Percentiles rank a stretch among this genome's conserved stretches.
These are phyloP conservation scores for Globisporangium yorkense DNA, from an alignment of 352 stramenopile genomes.

Conservation along the genomic window DNA sequence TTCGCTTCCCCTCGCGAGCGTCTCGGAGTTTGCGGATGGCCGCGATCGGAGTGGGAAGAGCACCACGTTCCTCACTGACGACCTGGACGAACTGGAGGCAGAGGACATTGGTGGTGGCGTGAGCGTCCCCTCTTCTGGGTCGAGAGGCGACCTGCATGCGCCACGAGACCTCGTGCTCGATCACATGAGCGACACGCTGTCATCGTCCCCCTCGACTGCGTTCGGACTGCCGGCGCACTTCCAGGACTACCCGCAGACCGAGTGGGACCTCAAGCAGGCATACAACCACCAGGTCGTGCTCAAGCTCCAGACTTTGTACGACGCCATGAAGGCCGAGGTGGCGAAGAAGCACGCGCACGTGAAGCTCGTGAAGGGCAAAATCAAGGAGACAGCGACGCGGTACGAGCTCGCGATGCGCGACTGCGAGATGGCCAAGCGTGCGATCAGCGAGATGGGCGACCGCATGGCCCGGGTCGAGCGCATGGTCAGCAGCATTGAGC, in stretches of 20 bases:
- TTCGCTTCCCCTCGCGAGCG: slow-evolving; percentile 24
- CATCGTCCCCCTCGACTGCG: slow-evolving; percentile 25
- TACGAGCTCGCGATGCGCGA: slow-evolving; percentile 71
- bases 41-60: neutral
- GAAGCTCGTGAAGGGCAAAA: slow-evolving; percentile 52
- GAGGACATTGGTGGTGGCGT: no score
- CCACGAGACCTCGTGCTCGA: slow-evolving; percentile 21
- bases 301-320: slow-evolving; percentile 70
- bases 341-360: slow-evolving; percentile 59
- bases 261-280: slow-evolving; percentile 71
- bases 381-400: slow-evolving; percentile 46
- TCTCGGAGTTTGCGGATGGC: slow-evolving; percentile 12
- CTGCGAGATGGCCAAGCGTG: slow-evolving; percentile 71
- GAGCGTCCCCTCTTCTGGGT: no score
- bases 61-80: slow-evolving; percentile 15
- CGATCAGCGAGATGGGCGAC: slow-evolving; percentile 64
- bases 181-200: slow-evolving; percentile 15
- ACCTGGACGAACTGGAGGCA: no score
- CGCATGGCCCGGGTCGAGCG: slow-evolving; percentile 65
- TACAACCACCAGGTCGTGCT: slow-evolving; percentile 77
- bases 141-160: neutral
- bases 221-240: slow-evolving; percentile 66
- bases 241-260: slow-evolving; percentile 73
- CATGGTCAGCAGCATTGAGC: slow-evolving; percentile 54
- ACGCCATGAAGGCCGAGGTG: slow-evolving; percentile 54